These are phyloP conservation scores for Opeltia flavorubescens DNA, from an alignment of 495 filamentous ascomycete species.

Conservation along the genomic window DNA sequence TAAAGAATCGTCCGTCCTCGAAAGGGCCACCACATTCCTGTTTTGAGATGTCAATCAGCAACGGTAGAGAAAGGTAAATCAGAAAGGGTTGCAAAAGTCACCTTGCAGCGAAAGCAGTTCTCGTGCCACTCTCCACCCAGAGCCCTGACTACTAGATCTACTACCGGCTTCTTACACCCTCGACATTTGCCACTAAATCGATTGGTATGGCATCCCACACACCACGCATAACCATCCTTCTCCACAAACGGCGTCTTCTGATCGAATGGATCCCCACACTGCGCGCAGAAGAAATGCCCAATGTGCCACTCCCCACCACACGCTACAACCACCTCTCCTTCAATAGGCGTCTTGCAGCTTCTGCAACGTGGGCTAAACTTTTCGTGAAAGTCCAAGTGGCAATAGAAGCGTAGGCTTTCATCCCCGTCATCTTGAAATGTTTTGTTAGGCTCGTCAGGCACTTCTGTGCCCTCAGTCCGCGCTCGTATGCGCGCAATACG, in stretches of 20 bases:
- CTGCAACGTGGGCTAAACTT: slow-evolving; percentile 85
- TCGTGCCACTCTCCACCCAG: slow-evolving; percentile 91
- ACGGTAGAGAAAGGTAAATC: neutral
- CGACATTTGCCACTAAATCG: slow-evolving; percentile 76
- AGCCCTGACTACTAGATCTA: slow-evolving; percentile 74
- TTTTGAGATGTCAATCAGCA: neutral
- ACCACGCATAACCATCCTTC: slow-evolving; percentile 99
- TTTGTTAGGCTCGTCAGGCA: slow-evolving; percentile 39
- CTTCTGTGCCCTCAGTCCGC: slow-evolving; percentile 42
- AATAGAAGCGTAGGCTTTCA: slow-evolving; percentile 68
- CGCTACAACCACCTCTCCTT: slow-evolving; percentile 86
- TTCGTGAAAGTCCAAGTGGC: slow-evolving; percentile 97
- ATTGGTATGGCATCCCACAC: slow-evolving; percentile 80
- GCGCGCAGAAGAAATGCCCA: slow-evolving; percentile 97
- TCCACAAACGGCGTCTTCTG: slow-evolving; percentile 78
- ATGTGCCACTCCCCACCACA: slow-evolving; percentile 92
- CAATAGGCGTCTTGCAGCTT: slow-evolving; percentile 96
- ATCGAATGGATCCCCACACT: slow-evolving; percentile 94
- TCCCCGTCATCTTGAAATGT: slow-evolving; percentile 57
- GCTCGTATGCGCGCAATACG: slow-evolving; percentile 53
- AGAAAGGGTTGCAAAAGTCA: slow-evolving; percentile 17
- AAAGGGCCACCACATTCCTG: slow-evolving; percentile 50
- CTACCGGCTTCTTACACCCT: slow-evolving; percentile 70
- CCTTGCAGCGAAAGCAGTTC: slow-evolving; percentile 71
- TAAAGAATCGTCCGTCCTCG: slow-evolving; percentile 50